Evolutionary conservation across 176 grass and related monocot genomes (phyloP), one percentile per base, ranked within the genome.

Genomic region (Phyllostachys edulis): DNA sequence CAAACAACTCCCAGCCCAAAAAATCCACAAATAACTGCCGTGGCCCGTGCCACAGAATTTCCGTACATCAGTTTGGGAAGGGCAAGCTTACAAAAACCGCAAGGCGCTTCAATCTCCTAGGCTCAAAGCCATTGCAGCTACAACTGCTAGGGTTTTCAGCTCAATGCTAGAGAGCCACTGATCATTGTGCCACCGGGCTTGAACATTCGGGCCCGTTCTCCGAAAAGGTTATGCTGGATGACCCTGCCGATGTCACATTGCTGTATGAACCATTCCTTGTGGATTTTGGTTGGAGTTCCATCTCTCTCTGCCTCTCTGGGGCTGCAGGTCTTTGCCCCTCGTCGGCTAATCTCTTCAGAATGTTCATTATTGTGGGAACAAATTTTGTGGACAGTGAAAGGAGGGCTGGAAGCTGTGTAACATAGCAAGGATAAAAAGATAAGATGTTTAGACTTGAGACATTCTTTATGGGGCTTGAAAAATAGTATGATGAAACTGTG

Each of bases 301-400:
- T 82, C 60, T 82, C 88, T 81, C 78, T 79, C 59, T 72, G 91
- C 72, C 85, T 83, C 84, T 82, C 81, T 44, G 91, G 87, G 66
- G 78, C 83, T 61, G 82, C 74, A 14, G 96, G 89, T 36, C 13
- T 51, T 87, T 93, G 87, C 11, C 97, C 97, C 74, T 78, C 93
- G 0, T 99, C 97, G 17, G 97, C 97, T 86, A 99, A 80, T 81
- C 85, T 96, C 88, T 96, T 96, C 49, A 99, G 49, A 27, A 99
- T 94, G 82, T 92, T 96, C 97, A 99, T 99, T 80, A 99, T 38
- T 26, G 91, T 96, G 16, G 97, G 97, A 78, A 99, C 90, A 79
- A 99, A 99, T 87, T 92, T 99, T 41, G 97, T 94, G 1, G 91
- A 99, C 76, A 99, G 81, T 42, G 97, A 96, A 77, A 99, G 89